phyloP scores from a whole-genome alignment of 768 basidiomycete genomes.

The Tricholomella constricta region DNA sequence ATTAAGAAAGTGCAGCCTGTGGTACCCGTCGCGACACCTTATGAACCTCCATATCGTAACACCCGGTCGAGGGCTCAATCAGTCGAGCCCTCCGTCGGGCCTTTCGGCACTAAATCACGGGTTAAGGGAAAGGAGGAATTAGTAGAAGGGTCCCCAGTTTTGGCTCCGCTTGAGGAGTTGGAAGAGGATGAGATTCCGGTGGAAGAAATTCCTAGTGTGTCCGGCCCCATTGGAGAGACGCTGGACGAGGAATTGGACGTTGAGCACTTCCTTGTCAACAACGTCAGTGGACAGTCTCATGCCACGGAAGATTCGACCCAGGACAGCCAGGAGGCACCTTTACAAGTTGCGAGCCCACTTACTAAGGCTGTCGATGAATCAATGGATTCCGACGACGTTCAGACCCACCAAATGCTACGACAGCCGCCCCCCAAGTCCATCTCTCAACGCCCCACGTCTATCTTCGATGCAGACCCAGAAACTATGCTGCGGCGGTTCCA shows the following conservation, averaged over 20 bases:
- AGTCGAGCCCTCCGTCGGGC: conserved; percentile 25
- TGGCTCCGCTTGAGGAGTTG: conserved; percentile 6
- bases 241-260: conserved; percentile 27
- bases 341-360: neutral
- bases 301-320: neutral
- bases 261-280: conserved; percentile 25
- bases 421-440: neutral
- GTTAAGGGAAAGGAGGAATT: neutral
- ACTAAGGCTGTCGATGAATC: neutral
- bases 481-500: conserved; percentile 11
- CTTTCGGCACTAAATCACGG: neutral
- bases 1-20: conserved; percentile 1
- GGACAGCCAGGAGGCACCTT: neutral
- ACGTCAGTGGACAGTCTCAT: conserved; percentile 10
- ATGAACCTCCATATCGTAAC: conserved; percentile 32
- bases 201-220: neutral
- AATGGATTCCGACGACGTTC: conserved; percentile 34
- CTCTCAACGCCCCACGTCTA: neutral
- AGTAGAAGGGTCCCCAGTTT: neutral
- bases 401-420: conserved; percentile 16
- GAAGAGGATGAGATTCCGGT: conserved; percentile 4
- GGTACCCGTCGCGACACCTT: neutral
- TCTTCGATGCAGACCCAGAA: conserved; percentile 3
- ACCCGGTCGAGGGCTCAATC: conserved; percentile 36
- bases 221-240: conserved; percentile 3